Conservation (phyloP, 306 rosid genomes). For the Vigna angularis region DNA sequence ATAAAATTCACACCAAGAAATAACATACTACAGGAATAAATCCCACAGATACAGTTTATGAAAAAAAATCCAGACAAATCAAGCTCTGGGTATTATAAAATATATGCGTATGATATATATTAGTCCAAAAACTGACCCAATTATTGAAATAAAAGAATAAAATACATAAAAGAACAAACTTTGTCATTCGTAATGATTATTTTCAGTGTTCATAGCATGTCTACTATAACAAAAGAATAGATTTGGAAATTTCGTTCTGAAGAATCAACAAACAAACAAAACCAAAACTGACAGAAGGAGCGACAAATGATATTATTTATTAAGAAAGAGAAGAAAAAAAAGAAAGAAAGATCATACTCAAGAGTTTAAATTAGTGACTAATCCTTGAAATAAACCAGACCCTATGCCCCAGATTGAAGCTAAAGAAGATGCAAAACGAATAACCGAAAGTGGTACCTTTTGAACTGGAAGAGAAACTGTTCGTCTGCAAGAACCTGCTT, state of each 20-base stretch:
- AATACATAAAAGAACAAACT: slow-evolving; percentile 6
- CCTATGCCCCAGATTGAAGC: neutral
- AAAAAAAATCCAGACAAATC: slow-evolving; percentile 36
- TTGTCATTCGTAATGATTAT: neutral
- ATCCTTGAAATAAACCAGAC: slow-evolving; percentile 12
- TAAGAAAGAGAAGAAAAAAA: neutral
- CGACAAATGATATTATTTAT: neutral
- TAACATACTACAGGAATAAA: neutral
- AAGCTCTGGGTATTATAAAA: slow-evolving; percentile 5
- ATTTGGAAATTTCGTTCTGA: slow-evolving; percentile 13
- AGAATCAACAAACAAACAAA: slow-evolving; percentile 11
- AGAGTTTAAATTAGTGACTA: neutral
- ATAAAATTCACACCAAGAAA: neutral
- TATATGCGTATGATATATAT: neutral
- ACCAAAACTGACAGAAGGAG: slow-evolving; percentile 11
- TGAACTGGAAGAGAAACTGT: slow-evolving; percentile 50
- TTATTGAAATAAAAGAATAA: neutral
- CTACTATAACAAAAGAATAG: neutral
- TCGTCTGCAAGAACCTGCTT: slow-evolving; percentile 50
- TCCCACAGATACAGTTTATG: neutral
- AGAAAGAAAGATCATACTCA: neutral
- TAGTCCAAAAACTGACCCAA: slow-evolving; percentile 7
- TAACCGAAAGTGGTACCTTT: slow-evolving; percentile 51
- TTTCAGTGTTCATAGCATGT: slow-evolving; percentile 30
- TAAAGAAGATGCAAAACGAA: slow-evolving; percentile 3